phyloP scores from a whole-genome alignment of 2,329 filamentous ascomycete genomes.

The Trichophaea hybrida region DNA sequence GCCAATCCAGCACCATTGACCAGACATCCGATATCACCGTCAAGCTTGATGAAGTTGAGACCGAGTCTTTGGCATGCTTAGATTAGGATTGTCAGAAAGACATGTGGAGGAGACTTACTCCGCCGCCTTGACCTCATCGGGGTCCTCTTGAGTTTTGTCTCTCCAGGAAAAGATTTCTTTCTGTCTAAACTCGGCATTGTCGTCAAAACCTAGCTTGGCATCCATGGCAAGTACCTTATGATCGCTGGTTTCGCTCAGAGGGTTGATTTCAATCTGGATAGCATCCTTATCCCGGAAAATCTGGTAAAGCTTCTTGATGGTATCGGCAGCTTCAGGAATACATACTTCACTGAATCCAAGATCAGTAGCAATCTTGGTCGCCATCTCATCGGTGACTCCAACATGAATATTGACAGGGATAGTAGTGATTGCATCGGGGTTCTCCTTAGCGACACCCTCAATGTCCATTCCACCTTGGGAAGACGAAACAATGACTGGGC shows the following conservation, averaged over 20 bases:
- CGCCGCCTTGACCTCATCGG: constrained; percentile 93
- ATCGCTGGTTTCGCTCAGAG: constrained; percentile 92
- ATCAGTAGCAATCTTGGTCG: constrained; percentile 72
- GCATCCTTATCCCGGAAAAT: constrained; percentile 97
- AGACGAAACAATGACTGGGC: constrained; percentile 90
- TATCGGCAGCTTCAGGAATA: constrained; percentile 85
- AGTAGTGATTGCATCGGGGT: constrained; percentile 86
- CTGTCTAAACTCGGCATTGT: constrained; percentile 97
- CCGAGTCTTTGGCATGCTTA: constrained; percentile 37
- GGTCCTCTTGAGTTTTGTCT: constrained; percentile 87
- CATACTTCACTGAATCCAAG: constrained; percentile 97
- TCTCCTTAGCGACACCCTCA: constrained; percentile 95
- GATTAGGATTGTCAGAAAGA: neutral
- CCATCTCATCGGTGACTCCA: constrained; percentile 92
- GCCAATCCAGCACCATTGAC: constrained; percentile 98
- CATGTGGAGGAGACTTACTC: constrained; percentile 41
- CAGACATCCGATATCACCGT: constrained; percentile 96
- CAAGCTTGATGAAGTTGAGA: constrained; percentile 99
- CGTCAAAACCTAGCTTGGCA: constrained; percentile 95
- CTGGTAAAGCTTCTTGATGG: constrained; percentile 97
- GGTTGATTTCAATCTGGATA: constrained; percentile 99
- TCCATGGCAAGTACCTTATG: constrained; percentile 99
- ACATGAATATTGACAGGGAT: constrained; percentile 86
- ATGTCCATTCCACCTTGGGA: constrained; percentile 99
- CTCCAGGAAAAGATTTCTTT: constrained; percentile 91